Evolutionary conservation across 2,329 filamentous ascomycete species (phyloP).

Genomic region (Ascochyta pisi): DNA sequence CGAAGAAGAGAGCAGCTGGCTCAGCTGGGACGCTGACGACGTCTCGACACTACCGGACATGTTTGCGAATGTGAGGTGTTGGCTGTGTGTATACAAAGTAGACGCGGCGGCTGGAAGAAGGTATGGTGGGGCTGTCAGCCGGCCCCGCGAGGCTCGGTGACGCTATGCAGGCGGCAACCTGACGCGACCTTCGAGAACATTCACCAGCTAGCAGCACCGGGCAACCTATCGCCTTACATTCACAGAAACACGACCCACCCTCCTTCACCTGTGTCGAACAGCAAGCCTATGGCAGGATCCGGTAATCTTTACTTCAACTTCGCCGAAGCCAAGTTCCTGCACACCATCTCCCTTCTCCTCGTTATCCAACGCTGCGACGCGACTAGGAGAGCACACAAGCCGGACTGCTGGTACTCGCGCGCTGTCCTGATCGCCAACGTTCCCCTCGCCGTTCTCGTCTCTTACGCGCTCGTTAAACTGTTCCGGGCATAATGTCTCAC

Average conservation of each 20-base stretch:
- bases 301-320: conserved; percentile 40
- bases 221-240: background rate
- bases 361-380: conserved; percentile 38
- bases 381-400: conserved; percentile 32
- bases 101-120: conserved; percentile 12
- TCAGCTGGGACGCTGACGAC: conserved; percentile 51
- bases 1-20: conserved; percentile 71
- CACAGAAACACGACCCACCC: background rate
- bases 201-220: conserved; percentile 5
- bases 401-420: conserved; percentile 38
- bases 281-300: conserved; percentile 40
- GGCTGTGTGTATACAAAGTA: conserved; percentile 2
- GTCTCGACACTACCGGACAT: conserved; percentile 57
- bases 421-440: conserved; percentile 35
- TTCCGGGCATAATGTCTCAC: conserved; percentile 75
- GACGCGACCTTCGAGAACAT: conserved; percentile 13
- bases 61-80: conserved; percentile 25
- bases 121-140: conserved; percentile 22
- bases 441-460: conserved; percentile 32
- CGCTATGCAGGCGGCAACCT: conserved; percentile 4
- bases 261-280: background rate
- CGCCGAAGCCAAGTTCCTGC: conserved; percentile 43
- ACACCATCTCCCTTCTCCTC: conserved; percentile 40
- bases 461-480: conserved; percentile 36
- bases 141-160: conserved; percentile 15